Base-by-base conservation (phyloP, 2,329 filamentous ascomycete species). In the Apiospora saccharicola region DNA sequence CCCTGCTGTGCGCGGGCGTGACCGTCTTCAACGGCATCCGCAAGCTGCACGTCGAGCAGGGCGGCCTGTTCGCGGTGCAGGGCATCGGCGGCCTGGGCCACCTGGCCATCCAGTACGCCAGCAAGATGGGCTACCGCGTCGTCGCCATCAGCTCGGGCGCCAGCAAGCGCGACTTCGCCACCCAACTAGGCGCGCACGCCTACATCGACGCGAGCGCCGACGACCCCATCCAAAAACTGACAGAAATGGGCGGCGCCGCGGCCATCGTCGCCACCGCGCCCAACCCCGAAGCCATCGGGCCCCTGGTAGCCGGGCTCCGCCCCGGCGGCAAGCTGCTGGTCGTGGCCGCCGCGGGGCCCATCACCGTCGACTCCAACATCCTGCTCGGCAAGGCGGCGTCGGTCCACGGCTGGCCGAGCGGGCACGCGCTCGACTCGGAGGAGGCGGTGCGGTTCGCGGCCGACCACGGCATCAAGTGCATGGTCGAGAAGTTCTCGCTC, bases 41-140 rank as follows among this genome's bases (percentile, higher is more conserved):
- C 74, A 88, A 89, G 80, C 83, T 88, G 74, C 78, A 83, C 34
- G 82, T 90, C 64, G 83, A 86, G 76, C 85, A 87, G 71, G 89
- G 89, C 13, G 84, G 81, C n/a, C 74, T 86, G 0, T 86, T 90
- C 0, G 89, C 88, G 30, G 78, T 91, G 30, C 90, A 95, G 74
- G 94, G 93, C 19, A 85, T 96, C 3, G 91, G 94, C 69, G 94
- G 93, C 1, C 86, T 95, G 0, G 93, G 93, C 2, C 93, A 96
- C 80, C 81, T 96, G 43, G 93, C 92, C 0, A 90, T 95, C 43
- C 93, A 95, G 79, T 95, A 92, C 79, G 92, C 92, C 5, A 85
- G 85, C 69, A 90, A 91, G 81, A 94, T 95, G 92, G 93, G 93
- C 5, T 95, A 92, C 81, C 87, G 89, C 72, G 90, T 93, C 6